Conservation (phyloP, 2,329 filamentous ascomycete species). For the Thermomyces lanuginosus region DNA sequence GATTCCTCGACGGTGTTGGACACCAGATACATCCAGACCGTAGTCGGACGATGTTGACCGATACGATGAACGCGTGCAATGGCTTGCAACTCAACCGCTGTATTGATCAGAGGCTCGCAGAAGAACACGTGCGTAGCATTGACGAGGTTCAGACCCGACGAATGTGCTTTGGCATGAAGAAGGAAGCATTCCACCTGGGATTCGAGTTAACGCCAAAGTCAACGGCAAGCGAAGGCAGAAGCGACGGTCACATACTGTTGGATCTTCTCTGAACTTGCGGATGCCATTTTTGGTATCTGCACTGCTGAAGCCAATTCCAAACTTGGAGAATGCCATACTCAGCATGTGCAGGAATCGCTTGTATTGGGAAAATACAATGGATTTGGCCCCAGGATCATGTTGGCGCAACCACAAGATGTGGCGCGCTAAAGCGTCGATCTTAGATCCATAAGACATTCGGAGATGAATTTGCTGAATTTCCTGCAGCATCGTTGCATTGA, state of each 20-base stretch:
- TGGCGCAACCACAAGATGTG: slow-evolving; percentile 75
- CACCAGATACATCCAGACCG: slow-evolving; percentile 91
- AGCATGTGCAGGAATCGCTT: slow-evolving; percentile 64
- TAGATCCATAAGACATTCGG: slow-evolving; percentile 62
- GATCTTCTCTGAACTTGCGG: slow-evolving; percentile 58
- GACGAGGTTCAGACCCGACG: slow-evolving; percentile 76
- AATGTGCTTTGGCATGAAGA: slow-evolving; percentile 74
- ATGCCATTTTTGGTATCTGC: slow-evolving; percentile 56
- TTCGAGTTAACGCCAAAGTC: no score
- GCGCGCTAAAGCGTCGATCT: slow-evolving; percentile 66
- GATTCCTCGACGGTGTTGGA: slow-evolving; percentile 80
- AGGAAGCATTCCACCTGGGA: slow-evolving; percentile 64
- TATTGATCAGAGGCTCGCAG: slow-evolving; percentile 85
- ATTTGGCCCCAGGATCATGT: slow-evolving; percentile 73
- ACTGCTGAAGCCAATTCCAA: slow-evolving; percentile 56
- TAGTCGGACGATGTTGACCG: slow-evolving; percentile 72
- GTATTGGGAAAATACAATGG: slow-evolving; percentile 89
- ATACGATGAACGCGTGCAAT: slow-evolving; percentile 92
- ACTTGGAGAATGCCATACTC: slow-evolving; percentile 49
- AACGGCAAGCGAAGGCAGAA: no score
- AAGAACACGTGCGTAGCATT: slow-evolving; percentile 90
- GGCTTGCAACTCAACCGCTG: slow-evolving; percentile 82
- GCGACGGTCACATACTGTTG: slow-evolving; percentile 35
- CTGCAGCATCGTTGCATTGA: slow-evolving; percentile 52
- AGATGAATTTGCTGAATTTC: slow-evolving; percentile 74